phyloP scores from a whole-genome alignment of 83 land plant species.

The Thuja plicata region DNA sequence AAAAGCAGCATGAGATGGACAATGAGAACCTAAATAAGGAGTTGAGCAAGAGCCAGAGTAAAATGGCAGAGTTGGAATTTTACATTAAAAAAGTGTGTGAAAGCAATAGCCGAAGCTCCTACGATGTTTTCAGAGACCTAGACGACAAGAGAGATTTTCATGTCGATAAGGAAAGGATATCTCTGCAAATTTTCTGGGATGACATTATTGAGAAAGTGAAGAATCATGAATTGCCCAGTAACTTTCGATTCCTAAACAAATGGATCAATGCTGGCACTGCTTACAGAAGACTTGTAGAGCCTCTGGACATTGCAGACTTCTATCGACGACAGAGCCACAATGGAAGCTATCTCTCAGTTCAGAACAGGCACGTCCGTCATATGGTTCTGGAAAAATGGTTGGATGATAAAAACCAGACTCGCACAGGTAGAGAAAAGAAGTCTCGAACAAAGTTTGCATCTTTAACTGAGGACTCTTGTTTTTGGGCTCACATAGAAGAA shows the following conservation, averaged over 20 bases:
- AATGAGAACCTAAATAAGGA: conserved; percentile 28
- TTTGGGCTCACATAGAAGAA: conserved; percentile 69
- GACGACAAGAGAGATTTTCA: conserved; percentile 13
- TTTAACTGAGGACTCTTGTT: conserved; percentile 46
- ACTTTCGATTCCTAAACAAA: conserved; percentile 36
- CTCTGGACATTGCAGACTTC: conserved; percentile 63
- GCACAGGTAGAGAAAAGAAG: background rate
- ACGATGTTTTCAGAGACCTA: conserved; percentile 42
- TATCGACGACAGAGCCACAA: conserved; percentile 18
- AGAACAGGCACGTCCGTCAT: conserved; percentile 33
- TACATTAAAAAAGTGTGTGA: conserved; percentile 35
- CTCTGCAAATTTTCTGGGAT: conserved; percentile 49
- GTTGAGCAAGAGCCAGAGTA: conserved; percentile 22
- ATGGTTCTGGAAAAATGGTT: conserved; percentile 50
- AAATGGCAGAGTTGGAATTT: conserved; percentile 55
- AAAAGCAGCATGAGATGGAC: conserved; percentile 28
- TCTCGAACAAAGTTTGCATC: conserved; percentile 39
- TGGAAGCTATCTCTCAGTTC: conserved; percentile 43
- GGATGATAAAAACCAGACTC: conserved; percentile 19
- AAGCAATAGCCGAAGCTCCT: conserved; percentile 31
- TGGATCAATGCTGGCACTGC: conserved; percentile 51
- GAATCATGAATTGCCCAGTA: conserved; percentile 37
- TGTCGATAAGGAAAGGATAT: conserved; percentile 27
- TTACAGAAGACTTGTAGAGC: conserved; percentile 61
- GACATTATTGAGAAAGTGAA: conserved; percentile 29